These are phyloP conservation scores for Obelidium mucronatum DNA, from an alignment of 192 early-diverging fungal genomes.

Conservation along the genomic window DNA sequence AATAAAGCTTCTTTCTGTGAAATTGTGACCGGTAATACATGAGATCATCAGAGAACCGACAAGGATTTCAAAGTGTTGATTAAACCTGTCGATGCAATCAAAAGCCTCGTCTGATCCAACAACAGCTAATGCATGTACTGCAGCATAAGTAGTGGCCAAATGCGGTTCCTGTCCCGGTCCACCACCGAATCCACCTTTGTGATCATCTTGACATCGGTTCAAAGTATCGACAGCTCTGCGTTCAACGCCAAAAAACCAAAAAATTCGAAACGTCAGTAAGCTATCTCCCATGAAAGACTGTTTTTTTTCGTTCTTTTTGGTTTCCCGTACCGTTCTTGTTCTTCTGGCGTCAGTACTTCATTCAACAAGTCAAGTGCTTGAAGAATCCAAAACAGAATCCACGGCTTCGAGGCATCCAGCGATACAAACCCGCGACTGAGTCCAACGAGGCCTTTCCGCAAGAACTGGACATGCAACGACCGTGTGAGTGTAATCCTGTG, in stretches of 20 bases:
- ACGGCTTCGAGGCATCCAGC: constrained; percentile 88
- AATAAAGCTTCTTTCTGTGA: constrained; percentile 59
- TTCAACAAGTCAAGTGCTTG: constrained; percentile 84
- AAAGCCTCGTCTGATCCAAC: constrained; percentile 78
- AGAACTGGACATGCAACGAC: constrained; percentile 63
- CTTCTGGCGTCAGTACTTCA: constrained; percentile 51
- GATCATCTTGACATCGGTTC: constrained; percentile 63
- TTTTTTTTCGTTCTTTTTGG: not conserved
- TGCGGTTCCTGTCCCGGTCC: constrained; percentile 87
- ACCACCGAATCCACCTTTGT: constrained; percentile 85
- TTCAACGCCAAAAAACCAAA: not conserved
- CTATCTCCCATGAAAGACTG: not conserved
- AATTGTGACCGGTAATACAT: not conserved
- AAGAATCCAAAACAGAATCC: constrained; percentile 92
- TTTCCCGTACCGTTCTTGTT: constrained; percentile 48
- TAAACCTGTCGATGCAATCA: constrained; percentile 67
- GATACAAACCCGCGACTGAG: constrained; percentile 63
- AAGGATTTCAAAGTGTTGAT: not conserved
- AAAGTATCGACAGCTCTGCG: constrained; percentile 69
- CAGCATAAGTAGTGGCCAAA: constrained; percentile 89
- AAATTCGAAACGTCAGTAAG: not conserved
- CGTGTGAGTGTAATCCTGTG: constrained; percentile 53
- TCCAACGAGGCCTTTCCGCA: constrained; percentile 55
- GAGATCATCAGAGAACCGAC: not conserved
- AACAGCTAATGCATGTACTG: constrained; percentile 80